These are phyloP conservation scores for Plantago rigida DNA, from an alignment of 305 asterid genomes.

Conservation along the genomic window DNA sequence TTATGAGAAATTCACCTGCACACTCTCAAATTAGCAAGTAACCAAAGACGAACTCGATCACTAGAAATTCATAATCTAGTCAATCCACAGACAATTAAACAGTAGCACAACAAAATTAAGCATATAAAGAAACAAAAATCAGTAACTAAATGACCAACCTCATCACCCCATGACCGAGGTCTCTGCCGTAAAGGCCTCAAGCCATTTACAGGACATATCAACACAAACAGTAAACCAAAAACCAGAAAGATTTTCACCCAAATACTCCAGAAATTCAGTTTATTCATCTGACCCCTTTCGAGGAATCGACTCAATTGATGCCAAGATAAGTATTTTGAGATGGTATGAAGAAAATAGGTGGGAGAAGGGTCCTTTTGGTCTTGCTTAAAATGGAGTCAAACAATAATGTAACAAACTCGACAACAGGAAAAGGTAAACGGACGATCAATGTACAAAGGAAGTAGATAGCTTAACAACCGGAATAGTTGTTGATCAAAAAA, in stretches of 20 bases:
- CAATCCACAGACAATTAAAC: conserved; percentile 13
- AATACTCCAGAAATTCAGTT: conserved; percentile 30
- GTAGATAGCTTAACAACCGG: conserved; percentile 58
- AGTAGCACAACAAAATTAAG: conserved; percentile 6
- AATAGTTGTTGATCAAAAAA: conserved; percentile 20
- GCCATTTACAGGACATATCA: conserved; percentile 43
- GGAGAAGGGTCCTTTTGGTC: conserved; percentile 24
- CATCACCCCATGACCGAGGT: conserved; percentile 79
- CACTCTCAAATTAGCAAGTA: conserved; percentile 7
- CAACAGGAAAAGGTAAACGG: conserved; percentile 48
- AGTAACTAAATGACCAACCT: conserved; percentile 44
- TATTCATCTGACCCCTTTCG: conserved; percentile 44
- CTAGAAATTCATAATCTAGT: conserved; percentile 9
- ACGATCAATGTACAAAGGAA: conserved; percentile 32
- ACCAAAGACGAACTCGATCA: not conserved
- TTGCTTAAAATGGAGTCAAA: conserved; percentile 62
- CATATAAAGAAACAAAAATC: conserved; percentile 2
- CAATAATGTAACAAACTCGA: conserved; percentile 49
- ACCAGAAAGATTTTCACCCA: conserved; percentile 37
- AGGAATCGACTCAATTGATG: conserved; percentile 40
- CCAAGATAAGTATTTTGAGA: conserved; percentile 29
- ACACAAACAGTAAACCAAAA: conserved; percentile 37
- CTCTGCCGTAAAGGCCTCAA: conserved; percentile 80
- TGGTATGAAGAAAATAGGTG: conserved; percentile 8
- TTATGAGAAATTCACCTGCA: no score